phyloP scores from a whole-genome alignment of 352 stramenopile genomes.

The Phytophthora sojae region DNA sequence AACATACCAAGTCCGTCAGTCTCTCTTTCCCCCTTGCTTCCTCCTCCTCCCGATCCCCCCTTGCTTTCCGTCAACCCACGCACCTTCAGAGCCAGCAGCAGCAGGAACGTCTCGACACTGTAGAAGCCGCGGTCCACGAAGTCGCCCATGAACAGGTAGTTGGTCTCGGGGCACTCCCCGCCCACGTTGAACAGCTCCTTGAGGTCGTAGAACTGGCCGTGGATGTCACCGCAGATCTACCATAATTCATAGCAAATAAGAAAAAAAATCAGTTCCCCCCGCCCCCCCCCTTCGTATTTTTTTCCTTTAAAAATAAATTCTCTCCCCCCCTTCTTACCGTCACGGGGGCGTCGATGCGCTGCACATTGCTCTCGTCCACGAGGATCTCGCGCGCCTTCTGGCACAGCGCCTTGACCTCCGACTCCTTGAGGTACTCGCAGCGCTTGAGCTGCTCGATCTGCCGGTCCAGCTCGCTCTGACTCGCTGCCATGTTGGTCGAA shows the following conservation, averaged over 20 bases:
- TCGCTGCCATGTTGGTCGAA: conserved; percentile 60
- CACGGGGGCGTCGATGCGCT: conserved; percentile 98
- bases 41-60: background rate
- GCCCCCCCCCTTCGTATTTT: conserved; percentile 4
- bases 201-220: conserved; percentile 99
- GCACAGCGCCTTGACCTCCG: conserved; percentile 98
- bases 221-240: conserved; percentile 99
- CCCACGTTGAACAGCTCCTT: conserved; percentile 99
- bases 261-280: conserved; percentile 7
- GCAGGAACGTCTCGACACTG: conserved; percentile 98
- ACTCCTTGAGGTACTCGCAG: conserved; percentile 99
- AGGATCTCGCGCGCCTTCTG: conserved; percentile 98
- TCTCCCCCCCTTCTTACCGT: conserved; percentile 85
- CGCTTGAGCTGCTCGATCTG: conserved; percentile 93
- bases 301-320: background rate
- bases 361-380: conserved; percentile 99
- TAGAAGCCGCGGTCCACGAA: conserved; percentile 99
- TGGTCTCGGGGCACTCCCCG: conserved; percentile 98
- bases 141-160: conserved; percentile 99
- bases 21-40: background rate
- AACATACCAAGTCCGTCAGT: conserved; percentile 3
- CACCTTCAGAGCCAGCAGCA: conserved; percentile 98
- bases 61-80: background rate
- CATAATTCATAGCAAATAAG: background rate
- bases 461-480: conserved; percentile 86